Base-by-base conservation (phyloP, 2,329 filamentous ascomycete genomes). In the Thermomyces lanuginosus region DNA sequence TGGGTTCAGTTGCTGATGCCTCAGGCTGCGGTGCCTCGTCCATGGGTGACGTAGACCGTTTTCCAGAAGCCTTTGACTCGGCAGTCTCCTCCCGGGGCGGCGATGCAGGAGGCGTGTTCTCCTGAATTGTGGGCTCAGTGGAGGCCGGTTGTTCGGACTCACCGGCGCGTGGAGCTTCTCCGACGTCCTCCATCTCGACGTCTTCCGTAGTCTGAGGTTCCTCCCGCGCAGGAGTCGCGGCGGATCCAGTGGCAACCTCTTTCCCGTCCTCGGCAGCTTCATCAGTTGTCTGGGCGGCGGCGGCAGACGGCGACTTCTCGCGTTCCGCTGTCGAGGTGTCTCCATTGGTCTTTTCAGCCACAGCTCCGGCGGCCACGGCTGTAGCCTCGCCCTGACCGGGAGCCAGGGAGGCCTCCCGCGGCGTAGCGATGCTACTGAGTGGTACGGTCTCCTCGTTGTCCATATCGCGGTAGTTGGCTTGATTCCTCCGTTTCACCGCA, bases 401-500 rank as follows among this genome's bases (percentile, higher is more conserved):
- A 8, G 51, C 32, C 11, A 56, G 58, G 3, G 56, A 60, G 15
- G 45, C 51, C 7, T 54, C 51, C 20, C 49, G 44, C 4, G 57
- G 58, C 31, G 57, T 66, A 26, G 44, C 59, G 24, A 61, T 48
- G 15, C 58, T 64, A 37, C 63, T 67, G 19, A 68, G 60, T 30
- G 60, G 49, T 13, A 65, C 66, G 15, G 63, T 58, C 38, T 66
- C 64, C 8, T 55, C 56, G n/a, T 58, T 55, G 36, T 71, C 56
- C 2, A 68, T 55, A 35, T 74, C 72, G 27, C 62, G 58, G 42
- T 65, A 67, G 38, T 73, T 71, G 50, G 66, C 66, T 30, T 75
- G 71, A 32, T 74, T 69, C 25, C 66, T 57, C 34, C 63, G 51
- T 36, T 61, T 60, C 26, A 53, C 45, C 10, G 41, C 44, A 19